Conservation (phyloP, 2,329 filamentous ascomycete species). For the Ambrosiella cleistominuta region DNA sequence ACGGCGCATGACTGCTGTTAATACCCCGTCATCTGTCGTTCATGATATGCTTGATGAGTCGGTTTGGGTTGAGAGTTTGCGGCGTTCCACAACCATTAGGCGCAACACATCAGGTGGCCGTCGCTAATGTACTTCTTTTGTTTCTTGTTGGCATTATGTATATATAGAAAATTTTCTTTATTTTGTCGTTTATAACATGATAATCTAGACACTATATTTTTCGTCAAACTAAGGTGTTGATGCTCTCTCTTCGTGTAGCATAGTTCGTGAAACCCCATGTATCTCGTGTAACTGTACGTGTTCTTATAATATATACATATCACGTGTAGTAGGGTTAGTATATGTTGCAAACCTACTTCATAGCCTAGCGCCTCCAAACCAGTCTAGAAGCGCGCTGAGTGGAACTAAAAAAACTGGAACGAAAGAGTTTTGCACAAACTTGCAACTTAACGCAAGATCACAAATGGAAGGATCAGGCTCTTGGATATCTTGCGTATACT, state of each 20-base stretch:
- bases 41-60: slow-evolving; percentile 76
- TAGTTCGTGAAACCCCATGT: no score
- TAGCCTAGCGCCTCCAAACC: no score
- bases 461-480: not conserved
- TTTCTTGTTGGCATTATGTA: not conserved
- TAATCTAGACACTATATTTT: not conserved
- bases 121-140: slow-evolving; percentile 2
- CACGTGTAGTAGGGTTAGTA: no score
- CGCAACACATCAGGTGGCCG: slow-evolving; percentile 15
- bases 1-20: slow-evolving; percentile 10
- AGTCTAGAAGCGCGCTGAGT: not conserved
- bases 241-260: no score
- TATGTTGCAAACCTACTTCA: no score
- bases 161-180: not conserved
- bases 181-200: not conserved
- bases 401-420: not conserved
- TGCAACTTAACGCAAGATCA: not conserved
- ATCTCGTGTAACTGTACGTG: no score
- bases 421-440: not conserved
- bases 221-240: no score
- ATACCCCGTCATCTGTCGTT: slow-evolving; percentile 25
- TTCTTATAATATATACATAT: no score
- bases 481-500: no score
- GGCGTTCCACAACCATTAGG: slow-evolving; percentile 61
- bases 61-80: slow-evolving; percentile 83